phyloP scores from a whole-genome alignment of 495 filamentous ascomycete species.

The Talaromyces stipitatus region DNA sequence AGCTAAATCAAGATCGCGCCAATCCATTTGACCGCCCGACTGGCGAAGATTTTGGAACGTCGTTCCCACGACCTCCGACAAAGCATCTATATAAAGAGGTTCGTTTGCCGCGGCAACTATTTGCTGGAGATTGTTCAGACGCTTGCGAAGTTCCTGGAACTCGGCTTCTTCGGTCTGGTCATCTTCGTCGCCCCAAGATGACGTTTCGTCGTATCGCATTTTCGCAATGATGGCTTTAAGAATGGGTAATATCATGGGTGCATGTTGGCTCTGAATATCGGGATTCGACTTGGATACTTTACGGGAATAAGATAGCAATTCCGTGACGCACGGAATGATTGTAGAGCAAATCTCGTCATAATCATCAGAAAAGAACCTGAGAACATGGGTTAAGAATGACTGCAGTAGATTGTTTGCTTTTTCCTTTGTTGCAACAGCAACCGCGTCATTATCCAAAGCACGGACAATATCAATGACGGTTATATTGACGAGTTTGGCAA shows the following conservation, averaged over 20 bases:
- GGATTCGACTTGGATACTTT: constrained; percentile 58
- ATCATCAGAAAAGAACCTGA: constrained; percentile 94
- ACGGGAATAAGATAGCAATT: constrained; percentile 79
- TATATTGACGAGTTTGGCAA: constrained; percentile 94
- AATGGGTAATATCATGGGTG: constrained; percentile 73
- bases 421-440: constrained; percentile 44
- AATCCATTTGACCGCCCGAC: constrained; percentile 68
- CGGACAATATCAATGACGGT: constrained; percentile 77
- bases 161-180: constrained; percentile 97
- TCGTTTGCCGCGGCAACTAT: constrained; percentile 80
- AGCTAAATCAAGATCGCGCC: constrained; percentile 94
- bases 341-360: constrained; percentile 96
- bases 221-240: constrained; percentile 86
- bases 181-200: constrained; percentile 88
- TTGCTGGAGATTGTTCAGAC: constrained; percentile 83
- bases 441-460: constrained; percentile 55
- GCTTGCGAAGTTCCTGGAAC: constrained; percentile 87
- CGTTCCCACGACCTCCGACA: constrained; percentile 72
- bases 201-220: constrained; percentile 94
- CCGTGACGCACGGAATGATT: constrained; percentile 83
- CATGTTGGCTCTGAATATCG: constrained; percentile 57
- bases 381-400: constrained; percentile 71
- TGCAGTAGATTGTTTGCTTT: constrained; percentile 69
- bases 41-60: constrained; percentile 72
- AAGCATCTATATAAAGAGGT: constrained; percentile 71